These are phyloP conservation scores for Fusarium liriodendri DNA, from an alignment of 2,329 filamentous ascomycete species.

Conservation along the genomic window DNA sequence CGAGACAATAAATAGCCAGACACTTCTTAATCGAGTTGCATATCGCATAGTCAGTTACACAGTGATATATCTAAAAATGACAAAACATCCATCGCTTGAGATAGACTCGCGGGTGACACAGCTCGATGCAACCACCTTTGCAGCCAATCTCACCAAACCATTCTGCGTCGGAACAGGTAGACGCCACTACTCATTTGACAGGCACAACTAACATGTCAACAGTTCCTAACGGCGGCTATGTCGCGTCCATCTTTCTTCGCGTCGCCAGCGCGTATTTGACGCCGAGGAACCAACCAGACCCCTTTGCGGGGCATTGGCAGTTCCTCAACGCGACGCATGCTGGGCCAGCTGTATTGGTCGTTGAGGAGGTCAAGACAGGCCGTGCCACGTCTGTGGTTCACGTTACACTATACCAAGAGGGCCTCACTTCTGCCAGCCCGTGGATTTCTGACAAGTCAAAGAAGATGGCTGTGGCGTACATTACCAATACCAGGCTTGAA, in stretches of 20 bases:
- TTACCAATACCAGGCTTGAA: slow-evolving; percentile 49
- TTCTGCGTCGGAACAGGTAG: slow-evolving; percentile 33
- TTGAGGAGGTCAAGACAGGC: slow-evolving; percentile 57
- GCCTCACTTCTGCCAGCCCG: slow-evolving; percentile 46
- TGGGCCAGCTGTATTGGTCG: slow-evolving; percentile 52
- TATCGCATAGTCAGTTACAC: neutral
- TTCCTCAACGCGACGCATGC: slow-evolving; percentile 53
- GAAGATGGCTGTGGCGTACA: slow-evolving; percentile 50
- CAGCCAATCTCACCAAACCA: slow-evolving; percentile 20
- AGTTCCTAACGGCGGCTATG: slow-evolving; percentile 61
- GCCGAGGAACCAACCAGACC: slow-evolving; percentile 50
- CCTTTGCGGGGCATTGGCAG: slow-evolving; percentile 54
- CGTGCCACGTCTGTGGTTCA: slow-evolving; percentile 55
- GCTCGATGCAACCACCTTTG: slow-evolving; percentile 16
- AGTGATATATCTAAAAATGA: slow-evolving; percentile 1
- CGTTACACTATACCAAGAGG: slow-evolving; percentile 55
- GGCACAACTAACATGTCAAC: neutral
- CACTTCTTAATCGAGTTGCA: neutral
- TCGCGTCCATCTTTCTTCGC: slow-evolving; percentile 54
- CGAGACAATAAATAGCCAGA: neutral
- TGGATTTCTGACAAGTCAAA: slow-evolving; percentile 50
- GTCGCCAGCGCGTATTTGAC: slow-evolving; percentile 50
- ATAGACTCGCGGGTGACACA: slow-evolving; percentile 12
- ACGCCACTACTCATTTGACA: neutral
- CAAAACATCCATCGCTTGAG: slow-evolving; percentile 8